Conservation (phyloP, 2,329 filamentous ascomycete genomes). For the Raffaelea albimanens region DNA sequence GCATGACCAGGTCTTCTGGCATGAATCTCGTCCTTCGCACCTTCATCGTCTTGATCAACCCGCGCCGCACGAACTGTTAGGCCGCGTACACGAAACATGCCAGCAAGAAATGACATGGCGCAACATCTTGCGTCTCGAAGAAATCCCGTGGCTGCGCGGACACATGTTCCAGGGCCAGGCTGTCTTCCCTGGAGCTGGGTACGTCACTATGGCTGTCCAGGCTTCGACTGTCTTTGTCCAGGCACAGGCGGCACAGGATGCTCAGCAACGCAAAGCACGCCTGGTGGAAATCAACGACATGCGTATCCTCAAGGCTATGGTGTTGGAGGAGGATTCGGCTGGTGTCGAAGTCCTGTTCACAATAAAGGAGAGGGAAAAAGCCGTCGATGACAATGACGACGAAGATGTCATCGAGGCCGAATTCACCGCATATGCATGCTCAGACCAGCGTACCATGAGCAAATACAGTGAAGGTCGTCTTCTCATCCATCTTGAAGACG, state of each 20-base stretch:
- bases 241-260: too few species aligned
- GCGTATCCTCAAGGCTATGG: neutral
- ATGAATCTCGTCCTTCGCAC: neutral
- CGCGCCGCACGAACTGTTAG: neutral
- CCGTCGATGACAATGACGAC: too few species aligned
- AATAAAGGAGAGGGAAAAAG: too few species aligned
- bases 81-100: neutral
- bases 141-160: neutral
- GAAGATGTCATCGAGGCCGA: too few species aligned
- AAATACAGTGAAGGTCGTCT: too few species aligned
- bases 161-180: neutral
- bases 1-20: neutral
- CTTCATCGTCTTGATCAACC: conserved; percentile 10
- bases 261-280: neutral
- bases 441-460: too few species aligned
- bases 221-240: neutral
- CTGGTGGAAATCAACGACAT: neutral
- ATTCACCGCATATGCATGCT: too few species aligned
- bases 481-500: too few species aligned
- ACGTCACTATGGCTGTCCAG: neutral
- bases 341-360: neutral
- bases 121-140: neutral
- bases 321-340: neutral
- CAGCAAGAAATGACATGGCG: conserved; percentile 10
- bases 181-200: neutral